Evolutionary conservation across 2,329 filamentous ascomycete species (phyloP), one percentile per base, ranked within the genome.

Genomic region (Venturia aucupariae): DNA sequence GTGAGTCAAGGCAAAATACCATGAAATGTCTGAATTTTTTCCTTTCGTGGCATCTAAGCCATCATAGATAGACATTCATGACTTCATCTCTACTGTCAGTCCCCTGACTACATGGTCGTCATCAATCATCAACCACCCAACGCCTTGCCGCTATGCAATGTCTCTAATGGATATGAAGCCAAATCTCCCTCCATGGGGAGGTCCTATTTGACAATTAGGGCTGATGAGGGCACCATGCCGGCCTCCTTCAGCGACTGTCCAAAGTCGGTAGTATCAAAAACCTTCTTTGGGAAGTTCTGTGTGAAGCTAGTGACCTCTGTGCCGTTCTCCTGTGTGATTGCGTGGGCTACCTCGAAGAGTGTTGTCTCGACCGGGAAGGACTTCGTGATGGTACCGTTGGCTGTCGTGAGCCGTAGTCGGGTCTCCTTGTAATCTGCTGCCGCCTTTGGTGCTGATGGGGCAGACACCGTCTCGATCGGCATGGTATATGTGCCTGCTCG

Each of bases 201-300:
- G n/a, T 8, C 19, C 51, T 57, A 57, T n/a, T 57, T 57, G 51
- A 95, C 86, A 70, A 96, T 86, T 69, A 99, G 79, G 59, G 90
- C 92, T n/a, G 92, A 92, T 67, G 90, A 96, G 6, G 94, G 94
- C 3, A 93, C 87, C 66, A 97, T 78, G 0, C 92, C 93, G 19
- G 93, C 89, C 76, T 99, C 94, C 78, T 95, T 95, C 64, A 99
- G 77, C 5, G 92, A 94, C 82, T 94, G 88, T 42, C 90, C 90
- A 71, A 97, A 92, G 74, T 96, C 94, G 69, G 67, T 81, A 74
- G 24, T 72, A 67, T 82, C 77, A 68, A 89, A 97, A 0, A 86
- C 84, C 80, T 97, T 96, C 72, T 85, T 86, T 0, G 94, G 94
- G 71, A 95, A 97, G 24, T 87, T 97, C 70, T 88, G 89, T 1